Conservation (phyloP, 2,329 filamentous ascomycete genomes). For the Akanthomyces lecanii region DNA sequence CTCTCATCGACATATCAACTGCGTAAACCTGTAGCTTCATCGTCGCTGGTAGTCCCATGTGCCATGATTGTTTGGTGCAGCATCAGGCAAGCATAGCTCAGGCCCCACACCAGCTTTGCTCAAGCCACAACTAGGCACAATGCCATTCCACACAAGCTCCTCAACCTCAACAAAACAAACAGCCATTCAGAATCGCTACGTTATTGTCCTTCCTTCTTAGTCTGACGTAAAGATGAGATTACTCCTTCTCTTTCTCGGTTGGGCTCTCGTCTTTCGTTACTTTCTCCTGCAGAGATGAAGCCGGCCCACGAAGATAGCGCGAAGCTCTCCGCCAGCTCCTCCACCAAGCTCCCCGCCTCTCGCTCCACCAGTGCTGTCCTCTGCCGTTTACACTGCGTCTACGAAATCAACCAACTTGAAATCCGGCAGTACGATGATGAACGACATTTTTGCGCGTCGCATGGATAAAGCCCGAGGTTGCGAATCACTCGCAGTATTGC, state of each 20-base stretch:
- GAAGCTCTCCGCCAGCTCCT: no score
- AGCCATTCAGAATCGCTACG: background rate
- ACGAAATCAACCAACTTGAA: no score
- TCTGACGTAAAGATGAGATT: background rate
- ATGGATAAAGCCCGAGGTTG: no score
- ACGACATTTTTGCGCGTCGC: no score
- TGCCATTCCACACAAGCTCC: background rate
- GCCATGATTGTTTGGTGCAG: no score
- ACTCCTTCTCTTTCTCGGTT: background rate
- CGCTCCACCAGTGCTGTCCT: no score
- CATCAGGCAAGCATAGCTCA: background rate
- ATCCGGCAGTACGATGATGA: no score
- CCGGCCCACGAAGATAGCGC: background rate
- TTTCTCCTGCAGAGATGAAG: slow-evolving; percentile 5
- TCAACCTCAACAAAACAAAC: background rate
- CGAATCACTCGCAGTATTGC: no score
- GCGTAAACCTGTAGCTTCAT: background rate
- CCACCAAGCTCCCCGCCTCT: no score
- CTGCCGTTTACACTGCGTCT: no score
- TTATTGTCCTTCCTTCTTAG: background rate
- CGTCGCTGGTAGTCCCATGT: no score
- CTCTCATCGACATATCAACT: no score
- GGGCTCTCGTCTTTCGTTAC: slow-evolving; percentile 5
- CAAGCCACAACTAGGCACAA: background rate
- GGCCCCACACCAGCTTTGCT: background rate